Evolutionary conservation across 371 early-diverging fungal genomes (phyloP).

Genomic region (Umbelopsis sp.): DNA sequence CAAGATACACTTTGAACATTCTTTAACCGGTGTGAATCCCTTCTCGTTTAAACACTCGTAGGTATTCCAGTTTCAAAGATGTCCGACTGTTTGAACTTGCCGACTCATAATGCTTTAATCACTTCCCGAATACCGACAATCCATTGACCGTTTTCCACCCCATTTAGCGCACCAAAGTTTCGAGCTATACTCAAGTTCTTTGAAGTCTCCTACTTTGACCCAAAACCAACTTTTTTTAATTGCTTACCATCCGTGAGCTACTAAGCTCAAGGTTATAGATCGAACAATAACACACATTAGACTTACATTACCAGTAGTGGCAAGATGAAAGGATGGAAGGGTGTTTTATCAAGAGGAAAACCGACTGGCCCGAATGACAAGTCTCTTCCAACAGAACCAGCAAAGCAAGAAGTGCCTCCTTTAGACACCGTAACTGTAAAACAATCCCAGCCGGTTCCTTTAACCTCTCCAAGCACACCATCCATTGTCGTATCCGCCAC

Average conservation of each 20-base stretch:
- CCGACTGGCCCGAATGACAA: constrained; percentile 1
- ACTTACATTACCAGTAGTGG: not conserved
- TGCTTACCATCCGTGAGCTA: constrained; percentile 10
- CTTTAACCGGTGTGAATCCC: not conserved
- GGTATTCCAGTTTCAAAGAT: not conserved
- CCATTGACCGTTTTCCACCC: not conserved
- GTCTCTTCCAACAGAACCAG: constrained; percentile 1
- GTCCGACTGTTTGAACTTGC: not conserved
- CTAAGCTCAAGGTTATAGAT: constrained; percentile 1
- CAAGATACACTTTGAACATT: not conserved
- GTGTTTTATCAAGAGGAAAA: constrained; percentile 16
- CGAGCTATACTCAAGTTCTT: not conserved
- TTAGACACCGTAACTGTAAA: not conserved
- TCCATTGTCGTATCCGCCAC: constrained; percentile 32
- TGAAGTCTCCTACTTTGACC: not conserved
- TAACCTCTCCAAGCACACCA: constrained; percentile 21
- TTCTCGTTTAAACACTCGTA: not conserved
- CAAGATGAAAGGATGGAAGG: constrained; percentile 18
- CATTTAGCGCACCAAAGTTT: not conserved
- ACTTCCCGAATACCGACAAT: not conserved
- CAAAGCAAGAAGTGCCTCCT: constrained; percentile 15
- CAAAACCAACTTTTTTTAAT: not conserved
- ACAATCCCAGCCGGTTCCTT: constrained; percentile 16
- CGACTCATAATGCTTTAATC: not conserved
- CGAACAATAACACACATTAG: constrained; percentile 2